Evolutionary conservation across 768 basidiomycete species (phyloP), one percentile per base, ranked within the genome.

Genomic region (Boletus edulis): DNA sequence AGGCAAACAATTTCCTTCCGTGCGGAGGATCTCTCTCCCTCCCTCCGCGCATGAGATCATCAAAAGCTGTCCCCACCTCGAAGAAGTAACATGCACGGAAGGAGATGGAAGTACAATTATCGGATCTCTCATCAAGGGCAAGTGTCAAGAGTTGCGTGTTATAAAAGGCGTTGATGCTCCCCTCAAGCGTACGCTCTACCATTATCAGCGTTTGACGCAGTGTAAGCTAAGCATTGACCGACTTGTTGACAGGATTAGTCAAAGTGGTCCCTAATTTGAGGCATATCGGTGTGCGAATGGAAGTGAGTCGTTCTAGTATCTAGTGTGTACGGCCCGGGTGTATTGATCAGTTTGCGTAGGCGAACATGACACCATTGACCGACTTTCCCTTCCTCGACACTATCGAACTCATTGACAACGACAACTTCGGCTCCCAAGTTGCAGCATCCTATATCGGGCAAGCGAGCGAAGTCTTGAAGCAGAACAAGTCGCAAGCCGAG

Each of bases 11-110:
- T 51, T 62, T 18, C 51, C 54, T 3, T 41, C 45, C 0, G 54
- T 56, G 5, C 46, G 50, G 47, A 60, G 18, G 38, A 51, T 58
- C 29, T 15, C 31, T 12, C 41, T 61, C 4, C 54, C 54, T 32
- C 44, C 14, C 12, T 50, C 47, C 22, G 54, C 47, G 31, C 55
- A 55, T 20, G 41, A 47, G 37, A 58, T 61, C 10, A 37, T 54
- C 46, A 44, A 54, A 18, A 54, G 45, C n/a, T 61, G 50, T 37
- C 55, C 52, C 27, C 41, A 41, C 31, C 35, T 67, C 17, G 51
- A 57, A 38, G 46, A 55, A 46, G 50, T 51, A 37, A 49, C 20
- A 24, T 57, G 53, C n/a, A 44, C 22, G 12, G 39, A 61, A 13
- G 56, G 55, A 35, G 12, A 13, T 6, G 49, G 56, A 27, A 55